Evolutionary conservation across 2,329 filamentous ascomycete genomes (phyloP).

Genomic region (Orbilia blumenaviensis): DNA sequence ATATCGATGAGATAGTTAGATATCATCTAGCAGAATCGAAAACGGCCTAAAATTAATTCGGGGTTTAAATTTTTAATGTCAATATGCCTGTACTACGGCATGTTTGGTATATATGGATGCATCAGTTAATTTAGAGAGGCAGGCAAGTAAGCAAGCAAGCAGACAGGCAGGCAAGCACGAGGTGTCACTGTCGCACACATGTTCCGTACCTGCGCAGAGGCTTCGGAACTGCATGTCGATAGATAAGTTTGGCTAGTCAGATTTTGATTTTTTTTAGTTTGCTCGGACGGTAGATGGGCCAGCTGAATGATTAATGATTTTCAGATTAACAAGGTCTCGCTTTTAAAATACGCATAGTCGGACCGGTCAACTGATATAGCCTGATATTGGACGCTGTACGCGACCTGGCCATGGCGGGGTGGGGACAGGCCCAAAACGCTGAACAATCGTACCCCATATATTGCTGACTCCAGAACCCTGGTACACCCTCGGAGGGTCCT

Average conservation of each 20-base stretch:
- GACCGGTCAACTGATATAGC: conserved; percentile 52
- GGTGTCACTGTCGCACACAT: conserved; percentile 36
- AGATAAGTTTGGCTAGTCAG: conserved; percentile 7
- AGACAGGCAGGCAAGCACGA: conserved; percentile 1
- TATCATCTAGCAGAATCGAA: conserved; percentile 19
- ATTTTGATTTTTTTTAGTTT: too few species aligned
- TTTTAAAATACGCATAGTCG: conserved; percentile 52
- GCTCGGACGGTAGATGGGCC: neutral
- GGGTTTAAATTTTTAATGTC: conserved; percentile 26
- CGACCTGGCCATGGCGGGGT: conserved; percentile 46
- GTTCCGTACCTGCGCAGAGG: conserved; percentile 45
- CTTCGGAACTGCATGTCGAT: conserved; percentile 22
- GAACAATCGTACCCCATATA: conserved; percentile 38
- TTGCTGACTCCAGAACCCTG: conserved; percentile 51
- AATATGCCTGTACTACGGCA: conserved; percentile 31
- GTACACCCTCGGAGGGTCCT: conserved; percentile 51
- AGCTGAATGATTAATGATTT: conserved; percentile 28
- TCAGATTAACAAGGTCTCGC: conserved; percentile 39
- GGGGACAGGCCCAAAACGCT: conserved; percentile 27
- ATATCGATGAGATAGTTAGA: conserved; percentile 15
- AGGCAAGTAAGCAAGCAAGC: neutral
- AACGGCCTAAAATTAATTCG: conserved; percentile 23
- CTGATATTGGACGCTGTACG: conserved; percentile 44
- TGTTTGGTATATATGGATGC: conserved; percentile 51
- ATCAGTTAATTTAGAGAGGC: conserved; percentile 30